Conservation (phyloP, 805 yeast genomes). For the Kluyveromyces aestuarii region DNA sequence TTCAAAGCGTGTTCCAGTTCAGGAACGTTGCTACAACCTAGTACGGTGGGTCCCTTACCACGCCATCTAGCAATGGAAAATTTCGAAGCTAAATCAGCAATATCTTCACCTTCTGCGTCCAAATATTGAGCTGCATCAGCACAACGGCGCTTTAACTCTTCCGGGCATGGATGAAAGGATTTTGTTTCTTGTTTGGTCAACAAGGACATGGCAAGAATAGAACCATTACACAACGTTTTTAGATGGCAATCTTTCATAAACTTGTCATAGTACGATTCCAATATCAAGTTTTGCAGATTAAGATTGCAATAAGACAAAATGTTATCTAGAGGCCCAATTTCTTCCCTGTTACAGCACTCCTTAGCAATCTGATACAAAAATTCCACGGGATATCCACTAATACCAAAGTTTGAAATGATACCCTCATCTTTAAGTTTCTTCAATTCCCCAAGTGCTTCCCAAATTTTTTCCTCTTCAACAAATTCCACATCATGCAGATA, state of each 20-base stretch:
- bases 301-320: conserved; percentile 73
- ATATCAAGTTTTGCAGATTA: conserved; percentile 63
- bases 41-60: conserved; percentile 50
- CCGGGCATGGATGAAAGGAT: conserved; percentile 72
- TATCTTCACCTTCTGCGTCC: conserved; percentile 43
- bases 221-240: conserved; percentile 60
- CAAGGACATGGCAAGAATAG: conserved; percentile 83
- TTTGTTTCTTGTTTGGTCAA: conserved; percentile 60
- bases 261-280: conserved; percentile 38
- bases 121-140: conserved; percentile 37
- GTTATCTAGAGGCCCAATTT: conserved; percentile 61
- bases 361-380: conserved; percentile 48
- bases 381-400: conserved; percentile 81
- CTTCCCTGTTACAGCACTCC: conserved; percentile 25
- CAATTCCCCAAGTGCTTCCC: conserved; percentile 57
- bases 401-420: conserved; percentile 53
- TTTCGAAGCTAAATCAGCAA: conserved; percentile 76
- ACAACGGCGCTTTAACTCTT: conserved; percentile 40
- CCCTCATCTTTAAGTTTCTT: conserved; percentile 56
- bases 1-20: conserved; percentile 59
- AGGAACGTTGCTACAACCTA: conserved; percentile 60
- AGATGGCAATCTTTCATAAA: conserved; percentile 48
- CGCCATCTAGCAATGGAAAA: conserved; percentile 61
- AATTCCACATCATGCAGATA: conserved; percentile 89
- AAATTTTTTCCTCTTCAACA: conserved; percentile 42